These are phyloP conservation scores for Phoma sp. DNA, from an alignment of 2,329 filamentous ascomycete species.

Conservation along the genomic window DNA sequence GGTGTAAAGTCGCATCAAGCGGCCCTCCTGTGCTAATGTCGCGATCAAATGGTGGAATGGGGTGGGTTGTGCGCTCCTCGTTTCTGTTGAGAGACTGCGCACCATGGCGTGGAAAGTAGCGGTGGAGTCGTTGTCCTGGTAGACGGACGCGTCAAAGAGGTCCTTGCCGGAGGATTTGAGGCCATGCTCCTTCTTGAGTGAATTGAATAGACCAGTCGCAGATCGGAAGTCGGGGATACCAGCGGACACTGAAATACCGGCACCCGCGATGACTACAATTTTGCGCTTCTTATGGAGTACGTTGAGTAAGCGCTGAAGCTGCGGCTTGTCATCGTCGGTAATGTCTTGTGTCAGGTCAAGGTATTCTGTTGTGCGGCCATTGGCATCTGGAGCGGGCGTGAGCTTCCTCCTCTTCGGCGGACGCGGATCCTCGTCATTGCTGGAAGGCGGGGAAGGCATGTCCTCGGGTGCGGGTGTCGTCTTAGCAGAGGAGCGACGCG, in stretches of 20 bases:
- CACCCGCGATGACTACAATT: constrained; percentile 95
- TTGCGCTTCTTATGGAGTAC: constrained; percentile 89
- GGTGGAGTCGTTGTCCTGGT: constrained; percentile 88
- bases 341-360: constrained; percentile 72
- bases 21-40: constrained; percentile 84
- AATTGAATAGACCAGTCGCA: constrained; percentile 85
- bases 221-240: constrained; percentile 98
- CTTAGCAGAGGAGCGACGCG: constrained; percentile 55
- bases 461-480: constrained; percentile 56
- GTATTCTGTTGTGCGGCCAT: constrained; percentile 79
- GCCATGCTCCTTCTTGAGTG: constrained; percentile 84
- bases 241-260: constrained; percentile 95
- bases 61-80: constrained; percentile 79
- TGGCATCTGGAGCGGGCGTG: constrained; percentile 49
- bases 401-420: constrained; percentile 78
- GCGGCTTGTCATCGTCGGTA: constrained; percentile 63
- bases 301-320: constrained; percentile 74
- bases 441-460: constrained; percentile 52
- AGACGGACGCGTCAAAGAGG: constrained; percentile 96
- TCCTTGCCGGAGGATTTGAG: constrained; percentile 93
- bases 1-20: constrained; percentile 88
- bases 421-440: constrained; percentile 69
- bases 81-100: constrained; percentile 81
- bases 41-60: constrained; percentile 93
- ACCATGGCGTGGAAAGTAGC: constrained; percentile 97